These are phyloP conservation scores for Apiospora arundinis DNA, from an alignment of 2,329 filamentous ascomycete genomes.

Conservation along the genomic window DNA sequence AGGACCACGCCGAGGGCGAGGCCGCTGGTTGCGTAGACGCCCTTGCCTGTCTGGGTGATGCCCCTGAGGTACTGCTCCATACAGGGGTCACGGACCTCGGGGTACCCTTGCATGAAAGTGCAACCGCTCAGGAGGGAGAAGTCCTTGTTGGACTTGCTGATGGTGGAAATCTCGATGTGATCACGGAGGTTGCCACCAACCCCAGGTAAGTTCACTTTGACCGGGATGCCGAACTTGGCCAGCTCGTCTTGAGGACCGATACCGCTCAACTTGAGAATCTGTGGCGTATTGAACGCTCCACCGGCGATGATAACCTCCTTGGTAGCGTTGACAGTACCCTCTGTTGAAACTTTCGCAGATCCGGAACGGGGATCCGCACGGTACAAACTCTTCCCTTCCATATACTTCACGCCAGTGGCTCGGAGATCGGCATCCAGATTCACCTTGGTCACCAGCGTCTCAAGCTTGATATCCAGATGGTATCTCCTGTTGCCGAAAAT, in stretches of 20 bases:
- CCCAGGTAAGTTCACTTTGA: conserved; percentile 50
- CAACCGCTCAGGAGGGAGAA: conserved; percentile 8
- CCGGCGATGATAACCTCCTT: conserved; percentile 54
- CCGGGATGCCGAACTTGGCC: conserved; percentile 45
- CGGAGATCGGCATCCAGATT: conserved; percentile 27
- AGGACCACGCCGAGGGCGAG: conserved; percentile 28
- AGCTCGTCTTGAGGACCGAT: conserved; percentile 50
- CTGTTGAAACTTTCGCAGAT: conserved; percentile 32
- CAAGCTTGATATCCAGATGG: conserved; percentile 43
- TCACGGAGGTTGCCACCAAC: conserved; percentile 55
- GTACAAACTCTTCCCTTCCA: conserved; percentile 38
- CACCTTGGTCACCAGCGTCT: conserved; percentile 30
- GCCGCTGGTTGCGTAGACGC: conserved; percentile 10
- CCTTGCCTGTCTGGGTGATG: background rate
- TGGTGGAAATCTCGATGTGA: conserved; percentile 42
- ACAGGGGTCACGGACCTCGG: conserved; percentile 4
- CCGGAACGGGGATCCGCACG: conserved; percentile 34
- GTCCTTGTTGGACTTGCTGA: conserved; percentile 27
- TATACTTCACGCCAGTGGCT: conserved; percentile 29
- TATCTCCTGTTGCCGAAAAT: conserved; percentile 42
- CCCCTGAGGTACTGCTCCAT: background rate
- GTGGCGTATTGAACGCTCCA: conserved; percentile 55
- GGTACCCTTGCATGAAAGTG: conserved; percentile 15
- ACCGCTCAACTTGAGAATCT: conserved; percentile 56
- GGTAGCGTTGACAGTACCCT: conserved; percentile 43